phyloP scores from a whole-genome alignment of 2,329 filamentous ascomycete species.

The Penicillium sp. region DNA sequence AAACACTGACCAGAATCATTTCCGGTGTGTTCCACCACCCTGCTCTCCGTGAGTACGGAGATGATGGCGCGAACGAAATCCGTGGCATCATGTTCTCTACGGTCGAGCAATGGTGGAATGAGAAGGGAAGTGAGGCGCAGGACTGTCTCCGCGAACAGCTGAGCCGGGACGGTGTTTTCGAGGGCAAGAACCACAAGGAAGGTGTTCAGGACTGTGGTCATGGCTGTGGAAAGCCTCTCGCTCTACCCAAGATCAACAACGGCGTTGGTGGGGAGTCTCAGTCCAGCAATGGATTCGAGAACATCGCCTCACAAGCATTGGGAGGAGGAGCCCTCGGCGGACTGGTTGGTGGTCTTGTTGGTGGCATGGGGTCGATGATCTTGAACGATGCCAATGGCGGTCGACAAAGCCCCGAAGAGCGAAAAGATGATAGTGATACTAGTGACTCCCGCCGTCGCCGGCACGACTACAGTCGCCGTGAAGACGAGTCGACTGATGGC shows the following conservation, averaged over 20 bases:
- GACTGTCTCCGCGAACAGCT: constrained; percentile 72
- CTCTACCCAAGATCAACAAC: constrained; percentile 63
- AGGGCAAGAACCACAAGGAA: constrained; percentile 81
- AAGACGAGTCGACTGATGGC: background rate
- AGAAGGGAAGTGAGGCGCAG: constrained; percentile 62
- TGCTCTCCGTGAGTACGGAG: constrained; percentile 68
- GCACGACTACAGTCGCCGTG: background rate
- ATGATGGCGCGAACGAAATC: constrained; percentile 70
- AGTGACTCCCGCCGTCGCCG: constrained; percentile 4
- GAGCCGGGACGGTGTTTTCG: constrained; percentile 72
- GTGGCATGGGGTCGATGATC: constrained; percentile 58
- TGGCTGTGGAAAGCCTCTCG: constrained; percentile 76
- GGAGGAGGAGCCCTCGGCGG: constrained; percentile 67
- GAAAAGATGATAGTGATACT: constrained; percentile 4
- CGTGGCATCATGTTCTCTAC: constrained; percentile 75
- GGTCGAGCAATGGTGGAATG: constrained; percentile 79
- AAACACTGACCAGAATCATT: constrained; percentile 73
- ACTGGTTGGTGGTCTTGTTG: constrained; percentile 67
- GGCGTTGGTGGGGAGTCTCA: constrained; percentile 20
- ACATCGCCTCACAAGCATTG: constrained; percentile 59
- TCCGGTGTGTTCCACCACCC: constrained; percentile 85
- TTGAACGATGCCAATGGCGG: constrained; percentile 57
- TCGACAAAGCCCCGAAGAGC: constrained; percentile 12
- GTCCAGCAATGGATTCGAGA: constrained; percentile 41
- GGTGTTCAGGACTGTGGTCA: constrained; percentile 82